Evolutionary conservation across 2,329 filamentous ascomycete species (phyloP), one percentile per base, ranked within the genome.

Genomic region (Penicillium digitatum): DNA sequence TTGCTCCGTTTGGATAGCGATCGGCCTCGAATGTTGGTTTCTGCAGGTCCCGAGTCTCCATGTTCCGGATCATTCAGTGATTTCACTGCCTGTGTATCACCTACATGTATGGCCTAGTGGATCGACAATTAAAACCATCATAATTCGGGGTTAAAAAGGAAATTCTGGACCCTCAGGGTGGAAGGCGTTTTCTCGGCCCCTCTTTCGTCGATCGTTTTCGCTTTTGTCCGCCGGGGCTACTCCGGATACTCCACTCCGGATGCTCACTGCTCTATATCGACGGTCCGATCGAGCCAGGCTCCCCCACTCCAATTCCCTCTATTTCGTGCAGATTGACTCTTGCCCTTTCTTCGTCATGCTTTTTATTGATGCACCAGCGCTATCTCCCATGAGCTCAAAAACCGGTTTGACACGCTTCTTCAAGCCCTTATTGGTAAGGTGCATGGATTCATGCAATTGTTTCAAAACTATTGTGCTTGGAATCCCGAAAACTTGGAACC

Each of bases 231-330:
- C 39, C 27, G 32, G 18, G 12, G 12, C 34, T 5, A 27, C 3
- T 5, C 6, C 6, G 26, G 6, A 39, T 31, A 32, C n/a, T n/a
- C n/a, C n/a, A n/a, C n/a, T n/a, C n/a, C n/a, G n/a, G n/a, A n/a
- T n/a, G n/a, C n/a, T n/a, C n/a, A n/a, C 18, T 37, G 54, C 47
- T 59, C 60, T 46, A 20, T 51, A 5, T 53, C 48, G 34, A 51
- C 37, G 49, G 55, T 58, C 56, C 53, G 46, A 61, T 59, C 39
- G 40, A 24, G 37, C 20, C 39, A 18, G 8, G 12, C 14, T 14
- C 12, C 51, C 51, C 44, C 45, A 31, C 51, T 32, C 35, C 24
- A 11, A 9, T 52, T 34, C 24, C 32, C 22, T 47, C 22, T 35
- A 32, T 48, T 43, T 26, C 32, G 22, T 53, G 35, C 49, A 37